Base-by-base conservation (phyloP, 495 filamentous ascomycete species). In the Xylaria acuta region DNA sequence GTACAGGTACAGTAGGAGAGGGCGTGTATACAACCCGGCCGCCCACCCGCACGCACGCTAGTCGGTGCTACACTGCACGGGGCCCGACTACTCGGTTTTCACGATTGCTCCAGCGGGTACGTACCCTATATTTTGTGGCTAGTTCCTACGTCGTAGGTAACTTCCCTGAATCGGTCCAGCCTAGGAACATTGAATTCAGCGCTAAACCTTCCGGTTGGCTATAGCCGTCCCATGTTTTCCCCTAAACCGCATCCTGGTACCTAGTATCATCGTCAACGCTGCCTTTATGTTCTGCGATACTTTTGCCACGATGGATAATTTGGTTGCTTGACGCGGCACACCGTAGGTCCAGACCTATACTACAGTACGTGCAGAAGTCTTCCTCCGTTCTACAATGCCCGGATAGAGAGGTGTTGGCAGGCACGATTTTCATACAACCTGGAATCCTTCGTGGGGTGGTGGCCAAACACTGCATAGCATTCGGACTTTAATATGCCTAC, bases 51-150 rank as follows among this genome's bases (percentile, higher is more conserved):
- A 51, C 58, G 49, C 68, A 25, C 53, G 43, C 54, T 69, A 71
- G 36, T 60, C 18, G 45, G 49, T 71, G 30, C 69, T 53, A 71
- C 70, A 58, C 70, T 72, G 70, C 70, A 72, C 70, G 63, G 38
- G 70, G 70, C 70, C 70, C 70, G 70, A 72, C 62, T 72, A 72
- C 70, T 72, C 70, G 70, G 70, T 72, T 72, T 72, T 72, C 67
- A 64, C 22, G 60, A 64, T 64, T 41, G 20, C 43, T 11, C 38
- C 38, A 38, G 25, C 64, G 49, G 62, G 12, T 51, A 56, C 30
- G 30, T 11, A 32, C 30, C 14, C 53, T 56, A 54, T 56, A 63
- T 41, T 63, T 16, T 25, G 20, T 63, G 38, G 59, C 41, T 30
- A 40, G 47, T 54, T 30, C 45, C 47, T 16, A 41, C 7, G 38